These are phyloP conservation scores for Leccinum imitatum DNA, from an alignment of 768 basidiomycete genomes.

Conservation along the genomic window DNA sequence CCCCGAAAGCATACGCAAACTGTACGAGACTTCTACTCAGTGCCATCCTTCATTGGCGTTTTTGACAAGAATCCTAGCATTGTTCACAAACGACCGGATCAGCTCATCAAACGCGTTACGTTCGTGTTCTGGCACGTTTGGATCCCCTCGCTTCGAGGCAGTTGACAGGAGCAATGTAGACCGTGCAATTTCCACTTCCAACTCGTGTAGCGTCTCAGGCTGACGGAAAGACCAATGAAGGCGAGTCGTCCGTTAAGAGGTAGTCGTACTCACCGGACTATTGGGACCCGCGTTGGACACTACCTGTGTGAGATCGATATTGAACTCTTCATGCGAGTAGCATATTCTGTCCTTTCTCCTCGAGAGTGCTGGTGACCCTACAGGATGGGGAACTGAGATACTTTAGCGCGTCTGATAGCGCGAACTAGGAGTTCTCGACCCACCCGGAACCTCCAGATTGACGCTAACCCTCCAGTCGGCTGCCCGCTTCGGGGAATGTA, in stretches of 20 bases:
- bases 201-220: slow-evolving; percentile 74
- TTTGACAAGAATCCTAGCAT: slow-evolving; percentile 83
- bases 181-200: slow-evolving; percentile 86
- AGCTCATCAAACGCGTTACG: slow-evolving; percentile 85
- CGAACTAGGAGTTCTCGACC: slow-evolving; percentile 26
- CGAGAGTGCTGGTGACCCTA: slow-evolving; percentile 58
- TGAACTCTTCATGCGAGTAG: slow-evolving; percentile 92
- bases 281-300: slow-evolving; percentile 50
- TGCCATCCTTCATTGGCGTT: slow-evolving; percentile 63
- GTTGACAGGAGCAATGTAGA: slow-evolving; percentile 68
- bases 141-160: slow-evolving; percentile 67
- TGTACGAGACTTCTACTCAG: slow-evolving; percentile 1
- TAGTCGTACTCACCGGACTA: slow-evolving; percentile 45
- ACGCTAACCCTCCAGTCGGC: slow-evolving; percentile 96
- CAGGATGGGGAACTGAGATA: slow-evolving; percentile 62
- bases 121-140: slow-evolving; percentile 58
- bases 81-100: slow-evolving; percentile 90
- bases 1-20: not conserved
- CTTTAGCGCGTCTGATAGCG: not conserved
- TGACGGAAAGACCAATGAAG: slow-evolving; percentile 23
- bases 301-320: slow-evolving; percentile 93
- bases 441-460: slow-evolving; percentile 86
- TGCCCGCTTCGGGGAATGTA: slow-evolving; percentile 74
- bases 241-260: not conserved
- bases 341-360: slow-evolving; percentile 89